Evolutionary conservation across 495 filamentous ascomycete genomes (phyloP), one percentile per base, ranked within the genome.

Genomic region (Trichoderma reesei): DNA sequence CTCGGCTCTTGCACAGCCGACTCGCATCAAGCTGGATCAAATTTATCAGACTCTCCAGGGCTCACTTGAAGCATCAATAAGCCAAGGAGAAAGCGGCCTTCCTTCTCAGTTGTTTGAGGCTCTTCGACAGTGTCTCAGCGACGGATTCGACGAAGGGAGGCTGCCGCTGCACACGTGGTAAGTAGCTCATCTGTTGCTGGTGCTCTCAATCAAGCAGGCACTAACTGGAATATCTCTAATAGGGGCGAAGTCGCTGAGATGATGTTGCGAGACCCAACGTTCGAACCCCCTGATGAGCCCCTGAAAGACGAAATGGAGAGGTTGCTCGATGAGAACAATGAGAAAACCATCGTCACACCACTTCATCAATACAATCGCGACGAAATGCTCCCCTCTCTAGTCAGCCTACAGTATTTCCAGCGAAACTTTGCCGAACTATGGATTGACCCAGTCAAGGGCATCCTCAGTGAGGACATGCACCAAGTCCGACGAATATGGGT

Each of bases 11-110:
- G 3, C 26, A 9, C 20, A 26, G 26, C 51, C 51, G 8, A 8
- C 18, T 56, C 18, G 13, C 11, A 14, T 33, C 51, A 56, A 56
- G 16, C 13, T 56, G n/a, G 38, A 70, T 11, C 63, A 64, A n/a
- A n/a, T 64, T 18, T 71, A 69, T 16, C 69, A 73, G 44, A 66
- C 61, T 72, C 11, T 39, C 26, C 63, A 18, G 39, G 8, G 14
- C 63, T 37, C 64, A 65, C 36, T 10, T 16, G 20, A 37, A 34
- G 31, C 20, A 38, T 51, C 31, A 60, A 18, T 61, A 34, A 51
- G 51, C 11, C 34, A 62, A 54, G 42, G 31, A 26, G 65, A 64
- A 59, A 61, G 41, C 13, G 33, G 8, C 13, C 61, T 59, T 20
- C 42, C 54, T 33, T 60, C 65, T 44, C 66, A 70, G 16, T 63